These are phyloP conservation scores for Sugiyamaella smithiae DNA, from an alignment of 805 yeast species.

Conservation along the genomic window DNA sequence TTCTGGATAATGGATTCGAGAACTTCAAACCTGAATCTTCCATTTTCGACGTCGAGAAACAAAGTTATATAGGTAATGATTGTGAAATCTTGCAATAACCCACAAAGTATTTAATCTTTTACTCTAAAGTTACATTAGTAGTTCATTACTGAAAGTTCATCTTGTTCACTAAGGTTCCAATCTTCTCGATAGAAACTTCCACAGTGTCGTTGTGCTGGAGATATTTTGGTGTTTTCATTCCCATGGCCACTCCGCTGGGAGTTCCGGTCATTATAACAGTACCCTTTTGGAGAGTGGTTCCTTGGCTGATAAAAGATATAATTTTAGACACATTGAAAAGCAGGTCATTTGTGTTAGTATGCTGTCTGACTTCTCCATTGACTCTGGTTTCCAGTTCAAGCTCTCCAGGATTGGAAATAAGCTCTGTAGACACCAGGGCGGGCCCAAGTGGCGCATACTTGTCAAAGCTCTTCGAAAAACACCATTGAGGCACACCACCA, in stretches of 20 bases:
- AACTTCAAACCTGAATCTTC: constrained; percentile 8
- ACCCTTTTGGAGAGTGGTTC: constrained; percentile 42
- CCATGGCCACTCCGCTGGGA: constrained; percentile 43
- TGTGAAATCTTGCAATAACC: not conserved
- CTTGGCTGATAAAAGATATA: constrained; percentile 40
- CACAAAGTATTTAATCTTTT: too few species aligned
- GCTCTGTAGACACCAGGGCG: constrained; percentile 39
- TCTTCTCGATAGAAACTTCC: constrained; percentile 40
- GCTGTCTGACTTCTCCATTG: constrained; percentile 41
- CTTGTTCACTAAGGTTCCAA: constrained; percentile 43
- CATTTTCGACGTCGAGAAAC: constrained; percentile 9
- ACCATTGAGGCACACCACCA: constrained; percentile 50
- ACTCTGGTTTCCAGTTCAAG: constrained; percentile 35
- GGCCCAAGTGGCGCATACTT: constrained; percentile 56
- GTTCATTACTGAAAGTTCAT: constrained; percentile 27
- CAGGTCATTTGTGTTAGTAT: constrained; percentile 38
- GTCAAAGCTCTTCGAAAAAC: constrained; percentile 49
- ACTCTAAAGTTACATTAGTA: too few species aligned
- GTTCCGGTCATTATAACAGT: constrained; percentile 46
- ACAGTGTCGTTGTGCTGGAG: constrained; percentile 42
- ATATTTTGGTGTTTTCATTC: constrained; percentile 38
- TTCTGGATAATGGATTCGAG: constrained; percentile 13
- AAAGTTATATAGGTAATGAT: not conserved
- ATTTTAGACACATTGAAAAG: constrained; percentile 36
- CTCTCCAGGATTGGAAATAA: constrained; percentile 33